These are phyloP conservation scores for Colletotrichum karsti DNA, from an alignment of 2,329 filamentous ascomycete genomes.

Conservation along the genomic window DNA sequence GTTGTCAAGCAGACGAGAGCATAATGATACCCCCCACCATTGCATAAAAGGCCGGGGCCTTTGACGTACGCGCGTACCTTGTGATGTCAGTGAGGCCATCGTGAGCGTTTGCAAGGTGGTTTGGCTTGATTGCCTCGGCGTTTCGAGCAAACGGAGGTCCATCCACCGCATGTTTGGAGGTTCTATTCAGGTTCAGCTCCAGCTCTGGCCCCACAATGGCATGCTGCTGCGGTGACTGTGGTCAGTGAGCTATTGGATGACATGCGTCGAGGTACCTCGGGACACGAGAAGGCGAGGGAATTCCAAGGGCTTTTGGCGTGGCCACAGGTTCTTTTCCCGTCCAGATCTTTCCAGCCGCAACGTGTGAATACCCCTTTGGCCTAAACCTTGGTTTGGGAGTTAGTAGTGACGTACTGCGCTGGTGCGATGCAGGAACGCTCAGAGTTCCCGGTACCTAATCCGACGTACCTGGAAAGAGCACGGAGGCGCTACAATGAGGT, in stretches of 20 bases:
- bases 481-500: slow-evolving; percentile 14
- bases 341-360: slow-evolving; percentile 26
- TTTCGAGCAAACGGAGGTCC: neutral
- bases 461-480: slow-evolving; percentile 20
- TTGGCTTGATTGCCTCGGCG: neutral
- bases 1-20: slow-evolving; percentile 14
- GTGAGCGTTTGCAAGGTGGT: slow-evolving; percentile 4
- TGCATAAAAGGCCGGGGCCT: neutral
- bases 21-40: slow-evolving; percentile 28
- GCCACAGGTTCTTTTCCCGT: slow-evolving; percentile 8
- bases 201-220: slow-evolving; percentile 1
- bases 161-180: neutral
- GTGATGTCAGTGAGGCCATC: slow-evolving; percentile 21
- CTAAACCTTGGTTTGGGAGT: slow-evolving; percentile 19
- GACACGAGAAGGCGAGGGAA: neutral
- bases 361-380: slow-evolving; percentile 21
- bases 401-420: slow-evolving; percentile 26
- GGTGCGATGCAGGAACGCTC: slow-evolving; percentile 27
- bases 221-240: neutral
- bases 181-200: neutral
- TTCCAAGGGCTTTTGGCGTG: neutral
- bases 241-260: neutral
- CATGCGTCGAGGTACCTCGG: neutral
- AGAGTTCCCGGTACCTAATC: slow-evolving; percentile 24
- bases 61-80: neutral